Base-by-base conservation (phyloP, 1,139 yeast genomes). In the Hansenula lynferdii region DNA sequence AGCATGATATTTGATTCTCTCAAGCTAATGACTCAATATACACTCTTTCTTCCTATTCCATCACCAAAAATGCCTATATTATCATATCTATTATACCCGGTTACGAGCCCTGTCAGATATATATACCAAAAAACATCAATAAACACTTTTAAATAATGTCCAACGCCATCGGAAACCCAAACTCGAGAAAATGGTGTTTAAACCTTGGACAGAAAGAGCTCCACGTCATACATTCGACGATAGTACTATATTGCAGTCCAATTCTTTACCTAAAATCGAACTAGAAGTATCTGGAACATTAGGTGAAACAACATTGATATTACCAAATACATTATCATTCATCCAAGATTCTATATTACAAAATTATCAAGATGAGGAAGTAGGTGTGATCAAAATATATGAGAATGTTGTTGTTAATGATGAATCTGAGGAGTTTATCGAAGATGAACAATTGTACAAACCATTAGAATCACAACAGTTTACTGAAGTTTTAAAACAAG, bases 361-460 rank as follows among this genome's bases (percentile, higher is more conserved):
- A 32, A 12, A 20, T n/a, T n/a, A n/a, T n/a, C n/a, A n/a, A n/a
- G n/a, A n/a, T n/a, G n/a, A n/a, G n/a, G n/a, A n/a, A n/a, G n/a
- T n/a, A n/a, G n/a, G n/a, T n/a, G n/a, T n/a, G n/a, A n/a, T n/a
- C n/a, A n/a, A n/a, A n/a, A n/a, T n/a, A n/a, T n/a, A n/a, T n/a
- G n/a, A n/a, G n/a, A n/a, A n/a, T n/a, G n/a, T n/a, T n/a, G 18
- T n/a, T n/a, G 26, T 1, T 14, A 9, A 12, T 17, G 19, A 8
- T 23, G 28, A 4, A 31, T 38, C 3, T 38, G 65, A 63, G 3
- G 76, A 68, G 4, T 76, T 62, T 44, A 77, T 74, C 42, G 82
- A 76, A 45, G 77, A 72, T 35, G 80, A 73, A 49, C 82, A 77
- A 46, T 61, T 77, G 31, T 77, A 76, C 49, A 47, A 59, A 11